These are phyloP conservation scores for Alisma plantagoaquatica DNA, from an alignment of 106 monocot species.

Conservation along the genomic window DNA sequence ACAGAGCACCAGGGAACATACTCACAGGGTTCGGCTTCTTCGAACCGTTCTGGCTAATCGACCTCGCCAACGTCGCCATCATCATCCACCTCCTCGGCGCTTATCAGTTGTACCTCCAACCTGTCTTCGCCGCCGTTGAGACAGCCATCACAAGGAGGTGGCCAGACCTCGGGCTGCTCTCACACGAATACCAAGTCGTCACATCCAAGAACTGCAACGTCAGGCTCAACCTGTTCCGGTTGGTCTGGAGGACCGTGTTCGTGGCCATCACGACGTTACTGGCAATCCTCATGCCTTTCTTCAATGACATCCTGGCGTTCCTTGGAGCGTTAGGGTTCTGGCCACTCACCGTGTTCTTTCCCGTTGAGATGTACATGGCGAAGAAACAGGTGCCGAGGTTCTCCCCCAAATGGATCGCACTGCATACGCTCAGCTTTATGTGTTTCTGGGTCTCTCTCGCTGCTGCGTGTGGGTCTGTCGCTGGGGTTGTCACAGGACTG, in stretches of 20 bases:
- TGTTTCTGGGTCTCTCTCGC: slow-evolving; percentile 2
- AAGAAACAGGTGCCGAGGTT: slow-evolving; percentile 5
- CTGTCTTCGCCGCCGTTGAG: slow-evolving; percentile 25
- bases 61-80: slow-evolving; percentile 23
- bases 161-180: slow-evolving; percentile 7
- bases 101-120: slow-evolving; percentile 33
- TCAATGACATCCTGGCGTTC: slow-evolving; percentile 22
- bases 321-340: slow-evolving; percentile 20
- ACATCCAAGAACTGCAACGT: not conserved
- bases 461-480: slow-evolving; percentile 1
- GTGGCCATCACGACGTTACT: slow-evolving; percentile 19
- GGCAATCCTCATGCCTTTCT: slow-evolving; percentile 33
- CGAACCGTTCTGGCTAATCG: slow-evolving; percentile 24
- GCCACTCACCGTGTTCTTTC: slow-evolving; percentile 20
- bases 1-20: slow-evolving; percentile 20
- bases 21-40: slow-evolving; percentile 30
- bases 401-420: slow-evolving; percentile 8
- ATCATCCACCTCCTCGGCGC: slow-evolving; percentile 21
- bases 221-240: slow-evolving; percentile 12
- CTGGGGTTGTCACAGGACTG: not conserved
- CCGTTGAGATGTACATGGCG: slow-evolving; percentile 16
- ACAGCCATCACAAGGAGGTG: not conserved
- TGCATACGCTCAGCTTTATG: slow-evolving; percentile 8
- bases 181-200: not conserved
- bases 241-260: slow-evolving; percentile 20